Evolutionary conservation across 208 protist genomes (phyloP).

Genomic region (Naegleria gruberi): DNA sequence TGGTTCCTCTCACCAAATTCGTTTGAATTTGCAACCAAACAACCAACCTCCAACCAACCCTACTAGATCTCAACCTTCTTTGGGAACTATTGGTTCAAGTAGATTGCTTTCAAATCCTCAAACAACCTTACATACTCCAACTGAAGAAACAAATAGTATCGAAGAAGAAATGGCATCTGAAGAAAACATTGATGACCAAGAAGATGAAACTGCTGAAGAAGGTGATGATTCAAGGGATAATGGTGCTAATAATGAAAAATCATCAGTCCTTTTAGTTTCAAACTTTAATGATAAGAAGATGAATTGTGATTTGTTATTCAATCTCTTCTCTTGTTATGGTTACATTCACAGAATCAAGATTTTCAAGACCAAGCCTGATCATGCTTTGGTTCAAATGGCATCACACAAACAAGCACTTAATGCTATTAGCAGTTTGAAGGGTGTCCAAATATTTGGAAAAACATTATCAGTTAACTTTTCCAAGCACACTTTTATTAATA

Average conservation of each 20-base stretch:
- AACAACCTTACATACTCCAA: not conserved
- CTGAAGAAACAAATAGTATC: not conserved
- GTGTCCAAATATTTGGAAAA: not conserved
- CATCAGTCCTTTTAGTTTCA: not conserved
- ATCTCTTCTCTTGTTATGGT: conserved; percentile 5
- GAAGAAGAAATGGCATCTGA: not conserved
- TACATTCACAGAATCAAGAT: conserved; percentile 7
- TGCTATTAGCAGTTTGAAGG: not conserved
- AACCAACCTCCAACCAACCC: not conserved
- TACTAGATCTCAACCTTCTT: not conserved
- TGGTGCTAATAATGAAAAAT: not conserved
- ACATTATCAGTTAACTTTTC: not conserved
- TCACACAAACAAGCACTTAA: not conserved
- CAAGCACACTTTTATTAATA: not conserved
- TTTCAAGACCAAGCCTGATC: conserved; percentile 1
- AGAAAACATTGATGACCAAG: not conserved
- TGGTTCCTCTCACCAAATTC: not conserved
- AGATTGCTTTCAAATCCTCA: not conserved
- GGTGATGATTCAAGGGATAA: too few relatives aligned
- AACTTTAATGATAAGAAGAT: not conserved
- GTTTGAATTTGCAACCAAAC: not conserved
- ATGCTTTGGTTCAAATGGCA: not conserved
- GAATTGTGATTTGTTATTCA: not conserved
- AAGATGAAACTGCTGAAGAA: not conserved
- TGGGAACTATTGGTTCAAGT: not conserved